Percentiles rank a stretch among this genome's conserved stretches.
These are phyloP conservation scores for Scenedesmus sp. DNA, from an alignment of 163 green algal genomes.

Conservation along the genomic window DNA sequence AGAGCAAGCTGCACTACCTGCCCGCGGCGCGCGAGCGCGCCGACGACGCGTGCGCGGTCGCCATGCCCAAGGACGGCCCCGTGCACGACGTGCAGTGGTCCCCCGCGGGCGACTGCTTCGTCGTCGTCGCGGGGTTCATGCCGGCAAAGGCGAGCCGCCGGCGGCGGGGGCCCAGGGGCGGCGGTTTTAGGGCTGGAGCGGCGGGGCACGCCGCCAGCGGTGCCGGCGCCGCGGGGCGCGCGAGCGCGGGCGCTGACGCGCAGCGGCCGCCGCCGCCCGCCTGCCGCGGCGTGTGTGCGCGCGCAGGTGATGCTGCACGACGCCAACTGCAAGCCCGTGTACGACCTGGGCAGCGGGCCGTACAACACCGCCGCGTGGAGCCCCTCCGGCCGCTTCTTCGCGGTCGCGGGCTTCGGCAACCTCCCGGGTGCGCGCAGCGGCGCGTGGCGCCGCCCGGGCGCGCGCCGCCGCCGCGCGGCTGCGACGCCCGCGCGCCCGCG, in stretches of 20 bases:
- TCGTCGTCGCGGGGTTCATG: conserved; percentile 90
- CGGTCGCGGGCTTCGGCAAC: conserved; percentile 95
- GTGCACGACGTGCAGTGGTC: conserved; percentile 98
- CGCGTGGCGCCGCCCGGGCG: too few relatives aligned
- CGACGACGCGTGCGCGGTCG: conserved; percentile 60
- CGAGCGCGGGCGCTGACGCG: too few relatives aligned
- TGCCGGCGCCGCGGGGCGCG: too few relatives aligned
- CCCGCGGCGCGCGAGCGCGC: conserved; percentile 75
- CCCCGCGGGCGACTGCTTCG: conserved; percentile 79
- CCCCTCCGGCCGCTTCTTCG: conserved; percentile 90
- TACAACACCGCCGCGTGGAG: conserved; percentile 93
- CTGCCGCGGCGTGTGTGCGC: background rate
- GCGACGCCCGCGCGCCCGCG: too few relatives aligned
- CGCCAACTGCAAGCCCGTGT: conserved; percentile 81
- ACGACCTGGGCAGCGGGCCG: conserved; percentile 89
- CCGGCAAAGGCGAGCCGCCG: conserved; percentile 75
- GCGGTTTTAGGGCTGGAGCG: too few relatives aligned
- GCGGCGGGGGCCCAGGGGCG: too few relatives aligned
- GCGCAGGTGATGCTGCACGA: conserved; percentile 77
- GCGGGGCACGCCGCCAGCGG: too few relatives aligned
- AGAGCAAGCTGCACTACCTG: conserved; percentile 92
- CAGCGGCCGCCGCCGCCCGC: too few relatives aligned
- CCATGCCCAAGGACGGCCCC: conserved; percentile 91
- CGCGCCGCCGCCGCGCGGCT: too few relatives aligned
- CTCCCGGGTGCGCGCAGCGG: conserved; percentile 73